Evolutionary conservation across 2,329 filamentous ascomycete genomes (phyloP).

Genomic region (Sarocladiaceae sp.): DNA sequence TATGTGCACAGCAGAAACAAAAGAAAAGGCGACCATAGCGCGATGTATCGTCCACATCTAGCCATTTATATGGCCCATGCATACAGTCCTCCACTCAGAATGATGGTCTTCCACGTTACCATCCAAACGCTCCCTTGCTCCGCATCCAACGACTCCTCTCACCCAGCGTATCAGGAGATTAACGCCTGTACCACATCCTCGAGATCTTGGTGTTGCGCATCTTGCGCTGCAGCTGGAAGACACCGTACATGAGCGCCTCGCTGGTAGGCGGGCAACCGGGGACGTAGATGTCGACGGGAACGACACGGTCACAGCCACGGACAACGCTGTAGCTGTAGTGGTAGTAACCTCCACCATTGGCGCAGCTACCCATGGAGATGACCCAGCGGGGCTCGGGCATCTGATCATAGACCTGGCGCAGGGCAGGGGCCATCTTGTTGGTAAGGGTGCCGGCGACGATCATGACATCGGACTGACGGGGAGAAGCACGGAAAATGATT

Average conservation of each 20-base stretch:
- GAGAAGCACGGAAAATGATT: slow-evolving; percentile 87
- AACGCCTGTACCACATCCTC: slow-evolving; percentile 56
- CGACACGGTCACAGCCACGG: slow-evolving; percentile 70
- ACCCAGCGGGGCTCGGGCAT: slow-evolving; percentile 93
- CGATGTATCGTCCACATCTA: not conserved
- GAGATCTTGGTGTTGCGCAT: slow-evolving; percentile 58
- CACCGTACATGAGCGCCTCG: slow-evolving; percentile 63
- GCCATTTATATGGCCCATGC: not conserved
- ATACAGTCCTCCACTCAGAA: too few species aligned
- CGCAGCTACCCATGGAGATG: slow-evolving; percentile 77
- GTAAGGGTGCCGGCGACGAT: slow-evolving; percentile 89
- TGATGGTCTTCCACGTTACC: too few species aligned
- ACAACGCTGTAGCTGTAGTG: slow-evolving; percentile 80
- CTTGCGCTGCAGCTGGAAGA: slow-evolving; percentile 75
- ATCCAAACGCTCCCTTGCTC: too few species aligned
- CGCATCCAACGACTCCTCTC: not conserved
- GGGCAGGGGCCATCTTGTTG: slow-evolving; percentile 92
- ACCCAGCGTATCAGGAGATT: too few species aligned
- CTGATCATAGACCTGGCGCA: slow-evolving; percentile 91
- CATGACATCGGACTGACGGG: slow-evolving; percentile 87
- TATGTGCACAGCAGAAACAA: slow-evolving; percentile 7
- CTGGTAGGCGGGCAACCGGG: slow-evolving; percentile 65
- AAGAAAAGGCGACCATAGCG: slow-evolving; percentile 2
- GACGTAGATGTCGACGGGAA: slow-evolving; percentile 77
- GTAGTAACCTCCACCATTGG: slow-evolving; percentile 82